Evolutionary conservation across 805 yeast genomes (phyloP), one percentile per base, ranked within the genome.

Genomic region (Wickerhamiella slavikovae): DNA sequence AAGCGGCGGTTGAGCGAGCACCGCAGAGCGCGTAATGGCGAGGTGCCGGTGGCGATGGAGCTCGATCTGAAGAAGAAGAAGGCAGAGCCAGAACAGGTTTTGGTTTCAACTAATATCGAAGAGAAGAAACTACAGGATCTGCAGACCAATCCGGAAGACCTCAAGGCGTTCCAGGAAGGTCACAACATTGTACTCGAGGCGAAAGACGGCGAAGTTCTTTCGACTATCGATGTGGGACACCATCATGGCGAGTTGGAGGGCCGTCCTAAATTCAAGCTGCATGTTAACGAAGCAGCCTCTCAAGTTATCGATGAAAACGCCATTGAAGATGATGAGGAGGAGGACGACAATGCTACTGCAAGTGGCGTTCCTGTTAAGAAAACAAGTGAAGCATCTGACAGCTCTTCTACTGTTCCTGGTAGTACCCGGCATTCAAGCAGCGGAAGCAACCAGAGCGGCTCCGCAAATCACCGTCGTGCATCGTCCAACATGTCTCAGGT

Each of bases 151-250:
- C 45, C 45, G 17, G 34, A 38, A 4, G 49, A 43, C 13, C 32
- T 44, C 22, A 49, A 54, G 21, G 73, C 70, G 0, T 75, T 65
- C 48, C 68, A 66, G 27, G 93, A 80, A 40, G 93, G 92, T 16
- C 42, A 57, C 22, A 57, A 63, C 25, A 49, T 83, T 22, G 64
- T 83, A 30, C 60, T 85, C 32, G 98, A 85, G 47, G 89, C 82
- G 50, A 66, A 64, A 32, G 61, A 71, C 28, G 96, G 96, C 32
- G 94, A 83, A 45, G 62, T 82, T 25, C 44, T 85, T 29, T 71
- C 66, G 29, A 60, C 71, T 2, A 55, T 71, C 31, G 42, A 51
- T 42, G 48, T 62, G 11, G 44, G 51, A 22, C 28, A 32, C 15
- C n/a, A n/a, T n/a, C n/a, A n/a, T n/a, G n/a, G n/a, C n/a, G n/a